Base-by-base conservation (phyloP, 345 rosid genomes). In the Lepidium sativum region DNA sequence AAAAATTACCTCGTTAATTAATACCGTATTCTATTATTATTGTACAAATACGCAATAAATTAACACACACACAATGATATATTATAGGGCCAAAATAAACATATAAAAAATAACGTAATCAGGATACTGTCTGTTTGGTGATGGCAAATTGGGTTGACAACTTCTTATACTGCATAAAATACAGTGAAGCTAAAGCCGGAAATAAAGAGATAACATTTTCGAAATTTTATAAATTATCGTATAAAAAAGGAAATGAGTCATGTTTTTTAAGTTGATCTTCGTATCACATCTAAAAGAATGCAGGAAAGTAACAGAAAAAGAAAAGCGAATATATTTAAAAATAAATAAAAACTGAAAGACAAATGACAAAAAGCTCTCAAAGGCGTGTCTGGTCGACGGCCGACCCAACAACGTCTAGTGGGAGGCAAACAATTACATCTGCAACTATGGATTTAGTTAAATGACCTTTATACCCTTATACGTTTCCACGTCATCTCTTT, bases 331-430 rank as follows among this genome's bases (percentile, higher is more conserved):
- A 8, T 10, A 15, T 2, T 16, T 43, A 3, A 23, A 23, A 23
- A 23, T 2, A 23, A 1, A 23, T 23, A 23, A 23, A 23, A 23
- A 23, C 2, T 20, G 51, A 64, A 40, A 64, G 70, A 71, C 75
- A 71, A 56, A 64, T 63, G 40, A 64, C 45, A 56, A 71, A 71
- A 64, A 56, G 60, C 70, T 39, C 65, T 71, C 59, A 40, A 56
- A 50, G 32, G 53, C 13, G 12, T 71, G 75, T 71, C 75, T 63
- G 54, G 65, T 20, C 1, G 75, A 71, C 60, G 75, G 75, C 75
- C 75, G 75, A 71, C 75, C 75, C 40, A 64, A 64, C 75, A 71
- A 58, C 45, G 16, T 29, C 38, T 71, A 56, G 75, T 71, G 75
- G 75, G 70, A 71, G 65, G 70, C 75, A 71, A 38, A 71, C 70